Evolutionary conservation across 345 rosid genomes (phyloP), one percentile per base, ranked within the genome.

Genomic region (Euphorbia pulcherrima): DNA sequence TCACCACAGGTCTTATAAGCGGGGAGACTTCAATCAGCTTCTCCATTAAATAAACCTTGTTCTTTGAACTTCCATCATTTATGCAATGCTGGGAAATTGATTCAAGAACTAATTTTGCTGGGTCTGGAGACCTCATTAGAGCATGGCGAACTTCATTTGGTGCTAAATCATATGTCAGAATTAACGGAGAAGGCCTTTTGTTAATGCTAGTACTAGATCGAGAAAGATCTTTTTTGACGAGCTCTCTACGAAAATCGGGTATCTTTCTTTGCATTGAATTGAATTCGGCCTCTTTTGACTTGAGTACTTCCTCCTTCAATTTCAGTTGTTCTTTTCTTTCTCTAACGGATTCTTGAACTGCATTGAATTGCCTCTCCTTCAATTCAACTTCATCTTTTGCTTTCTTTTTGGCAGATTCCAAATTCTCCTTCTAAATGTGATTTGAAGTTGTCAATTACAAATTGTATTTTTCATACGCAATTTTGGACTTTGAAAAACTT

Each of bases 21-120:
- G 70, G 78, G 4, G 73, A 65, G 54, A 83, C 23, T 33, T 55
- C 41, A 74, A 74, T 68, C n/a, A 83, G 64, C 52, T 75, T 75
- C 51, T 83, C 81, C 68, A 81, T 62, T 39, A 79, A 51, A 18
- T 81, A 33, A 41, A 77, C 56, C 24, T 29, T 53, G n/a, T 12
- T 28, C 58, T 71, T 12, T 10, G 53, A 10, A 48, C 51, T 65
- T 67, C 73, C 80, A 55, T 76, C 50, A 44, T 44, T 44, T 44
- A 12, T 10, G 40, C 27, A n/a, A 7, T 53, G 17, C 37, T 23
- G 40, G 9, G 29, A 54, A 21, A 12, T 2, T 9, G 59, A 65
- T 55, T 64, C 74, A 35, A 82, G 56, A 48, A 80, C 82, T 46
- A 77, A 68, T 55, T 35, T 64, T 59, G 82, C 83, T 18, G 82